Conservation (phyloP, 352 stramenopile genomes). For the Aphanomyces stellatus region DNA sequence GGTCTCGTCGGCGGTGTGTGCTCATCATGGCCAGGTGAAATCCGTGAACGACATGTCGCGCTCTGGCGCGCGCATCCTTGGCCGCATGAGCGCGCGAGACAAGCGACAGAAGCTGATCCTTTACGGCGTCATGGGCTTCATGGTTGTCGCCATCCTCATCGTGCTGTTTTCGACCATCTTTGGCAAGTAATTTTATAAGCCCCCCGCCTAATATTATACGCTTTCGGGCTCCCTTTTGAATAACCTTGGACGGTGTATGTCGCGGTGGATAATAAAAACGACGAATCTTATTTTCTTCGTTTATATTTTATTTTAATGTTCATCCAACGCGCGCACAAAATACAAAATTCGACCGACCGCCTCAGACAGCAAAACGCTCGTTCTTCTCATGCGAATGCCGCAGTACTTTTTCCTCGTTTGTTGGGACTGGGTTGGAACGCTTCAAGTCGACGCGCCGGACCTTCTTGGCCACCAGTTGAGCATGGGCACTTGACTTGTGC, state of each 20-base stretch:
- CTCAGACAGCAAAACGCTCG: conserved; percentile 56
- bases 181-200: conserved; percentile 14
- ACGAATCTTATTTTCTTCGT: no score
- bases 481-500: no score
- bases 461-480: conserved; percentile 17
- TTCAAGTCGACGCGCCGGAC: conserved; percentile 15
- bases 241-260: no score
- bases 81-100: conserved; percentile 77
- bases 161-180: conserved; percentile 87
- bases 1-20: not conserved
- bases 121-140: conserved; percentile 63
- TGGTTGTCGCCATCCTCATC: conserved; percentile 71
- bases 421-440: conserved; percentile 27
- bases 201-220: no score
- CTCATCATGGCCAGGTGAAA: conserved; percentile 36
- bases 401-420: conserved; percentile 36
- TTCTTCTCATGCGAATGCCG: conserved; percentile 36
- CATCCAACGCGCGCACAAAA: no score
- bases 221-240: no score
- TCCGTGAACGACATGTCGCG: conserved; percentile 78
- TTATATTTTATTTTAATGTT: no score
- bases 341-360: not conserved
- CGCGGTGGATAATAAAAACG: not conserved
- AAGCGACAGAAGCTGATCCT: conserved; percentile 69
- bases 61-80: conserved; percentile 70